A percentile compares a stretch with the other conserved stretches of the same genome.
phyloP scores from a whole-genome alignment of 257 asterid genomes.

The Jacaranda mimosifolia region DNA sequence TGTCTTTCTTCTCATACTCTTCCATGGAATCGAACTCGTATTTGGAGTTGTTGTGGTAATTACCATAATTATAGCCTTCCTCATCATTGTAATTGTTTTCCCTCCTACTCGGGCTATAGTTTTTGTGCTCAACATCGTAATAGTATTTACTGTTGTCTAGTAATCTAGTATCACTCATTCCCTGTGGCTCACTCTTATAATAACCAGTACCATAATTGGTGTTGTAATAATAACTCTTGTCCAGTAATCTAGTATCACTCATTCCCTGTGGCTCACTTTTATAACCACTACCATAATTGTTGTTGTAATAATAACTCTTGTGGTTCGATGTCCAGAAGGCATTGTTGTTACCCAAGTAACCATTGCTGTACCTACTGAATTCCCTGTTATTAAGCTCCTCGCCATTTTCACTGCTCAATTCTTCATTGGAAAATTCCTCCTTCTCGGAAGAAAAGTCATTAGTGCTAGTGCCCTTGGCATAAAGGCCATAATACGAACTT shows the following conservation, averaged over 20 bases:
- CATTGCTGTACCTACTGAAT: conserved; percentile 25
- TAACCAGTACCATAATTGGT: conserved; percentile 26
- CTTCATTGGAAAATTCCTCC: conserved; percentile 42
- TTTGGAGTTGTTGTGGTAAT: conserved; percentile 43
- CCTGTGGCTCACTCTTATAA: conserved; percentile 44
- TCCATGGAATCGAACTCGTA: conserved; percentile 73
- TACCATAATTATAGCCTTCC: conserved; percentile 41
- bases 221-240: conserved; percentile 20
- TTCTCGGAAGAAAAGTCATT: conserved; percentile 31
- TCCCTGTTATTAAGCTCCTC: conserved; percentile 33
- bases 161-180: conserved; percentile 67
- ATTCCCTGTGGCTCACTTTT: conserved; percentile 50
- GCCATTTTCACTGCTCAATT: conserved; percentile 23
- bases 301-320: conserved; percentile 23
- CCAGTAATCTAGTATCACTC: conserved; percentile 65
- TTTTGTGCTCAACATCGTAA: conserved; percentile 38
- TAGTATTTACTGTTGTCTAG: conserved; percentile 50
- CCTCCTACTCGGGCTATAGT: conserved; percentile 33
- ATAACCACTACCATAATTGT: conserved; percentile 24
- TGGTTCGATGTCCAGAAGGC: conserved; percentile 27
- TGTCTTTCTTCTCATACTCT: conserved; percentile 62
- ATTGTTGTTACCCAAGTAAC: conserved; percentile 37
- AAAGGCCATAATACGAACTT: conserved; percentile 42
- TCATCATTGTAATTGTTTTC: conserved; percentile 32
- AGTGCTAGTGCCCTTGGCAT: conserved; percentile 40